Percentiles rank a stretch among this genome's conserved stretches.
Evolutionary conservation across 371 early-diverging fungal genomes (phyloP).

Genomic region (Syncephalis plumigaleata): DNA sequence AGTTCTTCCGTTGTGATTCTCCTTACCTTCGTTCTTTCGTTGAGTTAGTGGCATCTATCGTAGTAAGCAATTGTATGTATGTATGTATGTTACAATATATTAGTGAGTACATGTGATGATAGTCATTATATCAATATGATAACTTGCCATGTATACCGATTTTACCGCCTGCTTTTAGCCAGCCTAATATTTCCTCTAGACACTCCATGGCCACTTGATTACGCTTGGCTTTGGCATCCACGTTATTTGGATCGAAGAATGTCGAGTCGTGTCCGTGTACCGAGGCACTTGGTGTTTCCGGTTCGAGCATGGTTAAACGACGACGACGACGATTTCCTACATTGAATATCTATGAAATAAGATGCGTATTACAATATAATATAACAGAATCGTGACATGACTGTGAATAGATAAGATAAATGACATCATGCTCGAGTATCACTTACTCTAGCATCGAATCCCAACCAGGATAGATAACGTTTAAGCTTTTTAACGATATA

Average conservation of each 20-base stretch:
- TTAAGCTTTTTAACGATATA: slow-evolving; percentile 76
- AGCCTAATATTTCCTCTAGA: slow-evolving; percentile 57
- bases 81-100: background rate
- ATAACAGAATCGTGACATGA: background rate
- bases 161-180: slow-evolving; percentile 54
- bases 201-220: slow-evolving; percentile 61
- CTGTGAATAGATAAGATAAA: too few species aligned
- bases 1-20: too few species aligned
- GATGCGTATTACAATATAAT: background rate
- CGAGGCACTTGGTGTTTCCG: slow-evolving; percentile 1
- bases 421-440: background rate
- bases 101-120: too few species aligned
- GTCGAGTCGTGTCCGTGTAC: slow-evolving; percentile 22
- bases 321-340: slow-evolving; percentile 71
- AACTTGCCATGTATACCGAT: slow-evolving; percentile 56
- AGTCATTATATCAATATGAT: too few species aligned
- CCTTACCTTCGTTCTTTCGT: slow-evolving; percentile 48
- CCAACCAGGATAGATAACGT: slow-evolving; percentile 52
- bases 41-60: slow-evolving; percentile 79
- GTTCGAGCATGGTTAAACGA: slow-evolving; percentile 5
- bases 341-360: slow-evolving; percentile 45
- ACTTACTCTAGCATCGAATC: slow-evolving; percentile 39
- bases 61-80: background rate
- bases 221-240: slow-evolving; percentile 40
- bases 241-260: slow-evolving; percentile 68